Evolutionary conservation across 306 rosid genomes (phyloP).

Genomic region (Casuarina glauca): DNA sequence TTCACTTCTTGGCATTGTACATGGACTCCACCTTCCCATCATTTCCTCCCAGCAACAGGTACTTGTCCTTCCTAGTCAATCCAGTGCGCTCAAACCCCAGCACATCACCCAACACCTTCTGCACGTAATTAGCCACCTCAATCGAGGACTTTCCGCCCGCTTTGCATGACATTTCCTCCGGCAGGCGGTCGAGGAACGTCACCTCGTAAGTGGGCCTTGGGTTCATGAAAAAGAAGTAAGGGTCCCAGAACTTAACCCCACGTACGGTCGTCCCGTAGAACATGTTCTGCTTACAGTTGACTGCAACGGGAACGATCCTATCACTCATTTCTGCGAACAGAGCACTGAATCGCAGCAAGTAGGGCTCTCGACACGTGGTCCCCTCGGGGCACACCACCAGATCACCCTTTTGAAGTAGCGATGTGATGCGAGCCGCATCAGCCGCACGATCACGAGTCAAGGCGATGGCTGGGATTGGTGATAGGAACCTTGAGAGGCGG

Average conservation of each 20-base stretch:
- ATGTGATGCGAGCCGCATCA: slow-evolving; percentile 72
- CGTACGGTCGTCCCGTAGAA: slow-evolving; percentile 88
- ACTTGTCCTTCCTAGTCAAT: slow-evolving; percentile 55
- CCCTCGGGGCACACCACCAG: slow-evolving; percentile 96
- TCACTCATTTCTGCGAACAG: slow-evolving; percentile 92
- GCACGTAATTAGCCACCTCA: slow-evolving; percentile 96
- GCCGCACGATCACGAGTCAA: slow-evolving; percentile 91
- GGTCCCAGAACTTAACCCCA: slow-evolving; percentile 92
- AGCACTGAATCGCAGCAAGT: slow-evolving; percentile 81
- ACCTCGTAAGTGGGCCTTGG: slow-evolving; percentile 85
- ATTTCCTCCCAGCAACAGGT: slow-evolving; percentile 57
- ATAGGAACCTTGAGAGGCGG: slow-evolving; percentile 84
- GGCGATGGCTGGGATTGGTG: slow-evolving; percentile 90
- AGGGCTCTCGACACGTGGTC: slow-evolving; percentile 85
- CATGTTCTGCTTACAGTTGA: slow-evolving; percentile 82
- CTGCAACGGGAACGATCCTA: slow-evolving; percentile 91
- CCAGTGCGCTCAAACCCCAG: slow-evolving; percentile 56
- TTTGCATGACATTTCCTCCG: slow-evolving; percentile 69
- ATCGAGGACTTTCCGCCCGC: slow-evolving; percentile 83
- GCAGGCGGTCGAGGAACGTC: slow-evolving; percentile 64
- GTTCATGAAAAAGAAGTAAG: slow-evolving; percentile 95
- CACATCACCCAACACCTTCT: slow-evolving; percentile 63
- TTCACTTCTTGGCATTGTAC: slow-evolving; percentile 54
- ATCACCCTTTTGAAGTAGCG: slow-evolving; percentile 77
- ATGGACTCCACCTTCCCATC: slow-evolving; percentile 96